A percentile compares a stretch with the other conserved stretches of the same genome.
Conservation (phyloP, 2,329 filamentous ascomycete species). For the Zymoseptoria passerinii region DNA sequence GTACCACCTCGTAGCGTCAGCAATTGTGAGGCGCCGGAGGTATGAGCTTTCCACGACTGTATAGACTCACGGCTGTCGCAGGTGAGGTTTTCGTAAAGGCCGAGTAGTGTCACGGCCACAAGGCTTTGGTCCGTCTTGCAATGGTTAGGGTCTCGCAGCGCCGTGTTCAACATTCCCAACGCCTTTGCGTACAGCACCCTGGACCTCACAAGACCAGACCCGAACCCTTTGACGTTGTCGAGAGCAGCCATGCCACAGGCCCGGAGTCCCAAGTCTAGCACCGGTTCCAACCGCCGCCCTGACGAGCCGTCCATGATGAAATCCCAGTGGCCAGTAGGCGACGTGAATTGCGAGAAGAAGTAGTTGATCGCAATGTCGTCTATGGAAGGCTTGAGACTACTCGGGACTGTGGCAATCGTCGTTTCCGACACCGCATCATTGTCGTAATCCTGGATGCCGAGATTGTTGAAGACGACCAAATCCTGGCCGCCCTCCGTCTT, state of each 20-base stretch:
- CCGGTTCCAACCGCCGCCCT: constrained; percentile 17
- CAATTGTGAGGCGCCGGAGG: constrained; percentile 30
- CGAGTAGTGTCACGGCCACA: constrained; percentile 30
- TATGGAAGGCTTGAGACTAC: constrained; percentile 8
- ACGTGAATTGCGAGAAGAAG: constrained; percentile 26
- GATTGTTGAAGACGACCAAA: background rate
- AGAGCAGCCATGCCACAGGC: constrained; percentile 27
- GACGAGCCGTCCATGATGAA: constrained; percentile 16
- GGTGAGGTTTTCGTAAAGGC: constrained; percentile 32
- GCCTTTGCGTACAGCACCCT: constrained; percentile 24
- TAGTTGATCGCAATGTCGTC: constrained; percentile 25
- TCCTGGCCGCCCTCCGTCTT: constrained; percentile 11
- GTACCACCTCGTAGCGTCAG: constrained; percentile 26
- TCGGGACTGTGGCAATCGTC: background rate
- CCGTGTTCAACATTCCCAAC: constrained; percentile 27
- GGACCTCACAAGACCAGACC: constrained; percentile 19
- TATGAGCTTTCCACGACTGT: constrained; percentile 33
- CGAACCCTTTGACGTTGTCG: constrained; percentile 21
- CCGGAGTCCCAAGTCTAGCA: constrained; percentile 22
- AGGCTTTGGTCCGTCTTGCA: constrained; percentile 28
- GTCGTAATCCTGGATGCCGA: background rate
- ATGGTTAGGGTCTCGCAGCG: constrained; percentile 24
- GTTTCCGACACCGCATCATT: background rate
- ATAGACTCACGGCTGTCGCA: constrained; percentile 26
- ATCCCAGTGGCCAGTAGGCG: constrained; percentile 21